A percentile compares a stretch with the other conserved stretches of the same genome.
phyloP scores from a whole-genome alignment of 106 monocot genomes.

The Hemerocallis citrina region DNA sequence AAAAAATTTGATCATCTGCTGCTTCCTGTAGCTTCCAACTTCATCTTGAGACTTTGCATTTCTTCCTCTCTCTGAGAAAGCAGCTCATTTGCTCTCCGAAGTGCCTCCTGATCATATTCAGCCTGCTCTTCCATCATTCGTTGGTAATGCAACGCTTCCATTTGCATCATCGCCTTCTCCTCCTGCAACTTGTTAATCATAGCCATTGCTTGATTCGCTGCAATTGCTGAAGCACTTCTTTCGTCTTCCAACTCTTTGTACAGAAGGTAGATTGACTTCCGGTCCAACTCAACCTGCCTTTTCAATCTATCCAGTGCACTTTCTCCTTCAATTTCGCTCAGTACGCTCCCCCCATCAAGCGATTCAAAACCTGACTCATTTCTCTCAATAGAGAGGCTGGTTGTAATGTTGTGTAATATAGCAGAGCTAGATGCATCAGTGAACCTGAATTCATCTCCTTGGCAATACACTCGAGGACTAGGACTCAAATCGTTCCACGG shows the following conservation, averaged over 20 bases:
- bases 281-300: constrained; percentile 61
- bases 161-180: constrained; percentile 94
- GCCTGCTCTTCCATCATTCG: constrained; percentile 95
- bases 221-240: constrained; percentile 81
- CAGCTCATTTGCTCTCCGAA: constrained; percentile 46
- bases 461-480: constrained; percentile 6
- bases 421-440: constrained; percentile 22
- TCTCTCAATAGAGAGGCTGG: constrained; percentile 39
- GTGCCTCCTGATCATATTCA: constrained; percentile 79
- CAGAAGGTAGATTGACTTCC: constrained; percentile 62
- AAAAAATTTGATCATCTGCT: no score
- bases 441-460: constrained; percentile 16
- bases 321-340: constrained; percentile 80
- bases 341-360: constrained; percentile 58
- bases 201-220: constrained; percentile 88
- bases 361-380: constrained; percentile 57
- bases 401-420: constrained; percentile 42
- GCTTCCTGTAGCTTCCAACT: constrained; percentile 33
- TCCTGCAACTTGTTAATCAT: constrained; percentile 96
- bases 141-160: constrained; percentile 94
- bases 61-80: constrained; percentile 46
- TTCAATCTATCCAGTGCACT: constrained; percentile 45
- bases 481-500: constrained; percentile 9
- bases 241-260: constrained; percentile 91
- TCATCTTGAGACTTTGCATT: constrained; percentile 55